Percentiles rank a stretch among this genome's conserved stretches.
phyloP scores from a whole-genome alignment of 2,329 filamentous ascomycete genomes.

The Exophiala sp. region DNA sequence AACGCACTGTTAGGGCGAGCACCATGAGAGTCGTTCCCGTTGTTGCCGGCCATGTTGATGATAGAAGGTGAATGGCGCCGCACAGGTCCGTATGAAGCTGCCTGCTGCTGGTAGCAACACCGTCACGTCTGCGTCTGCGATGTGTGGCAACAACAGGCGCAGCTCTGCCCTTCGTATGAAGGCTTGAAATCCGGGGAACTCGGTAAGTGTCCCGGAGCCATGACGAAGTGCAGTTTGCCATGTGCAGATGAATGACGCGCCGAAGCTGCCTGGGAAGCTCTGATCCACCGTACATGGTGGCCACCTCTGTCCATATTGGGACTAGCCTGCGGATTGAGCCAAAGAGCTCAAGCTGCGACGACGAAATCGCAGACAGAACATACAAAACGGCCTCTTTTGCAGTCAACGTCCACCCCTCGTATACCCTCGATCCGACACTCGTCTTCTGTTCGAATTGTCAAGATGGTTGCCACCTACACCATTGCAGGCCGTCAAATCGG shows the following conservation, averaged over 20 bases:
- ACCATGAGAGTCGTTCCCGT: slow-evolving; percentile 4
- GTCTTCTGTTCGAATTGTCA: slow-evolving; percentile 29
- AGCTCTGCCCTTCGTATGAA: background rate
- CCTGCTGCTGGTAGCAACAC: background rate
- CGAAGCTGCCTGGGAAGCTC: background rate
- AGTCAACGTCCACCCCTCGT: background rate
- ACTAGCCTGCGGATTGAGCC: background rate
- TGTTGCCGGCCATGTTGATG: slow-evolving; percentile 19
- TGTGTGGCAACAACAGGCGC: background rate
- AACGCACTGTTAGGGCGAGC: slow-evolving; percentile 25
- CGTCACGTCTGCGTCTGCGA: slow-evolving; percentile 3
- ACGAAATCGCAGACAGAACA: background rate
- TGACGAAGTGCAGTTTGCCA: background rate
- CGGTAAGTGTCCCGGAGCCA: background rate
- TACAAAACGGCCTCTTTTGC: background rate
- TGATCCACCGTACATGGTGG: background rate
- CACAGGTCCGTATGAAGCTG: slow-evolving; percentile 1
- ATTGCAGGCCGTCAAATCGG: slow-evolving; percentile 49
- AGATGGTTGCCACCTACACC: slow-evolving; percentile 48
- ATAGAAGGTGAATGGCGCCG: background rate
- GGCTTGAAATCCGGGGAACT: background rate
- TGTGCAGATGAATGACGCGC: background rate
- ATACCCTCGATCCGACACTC: background rate
- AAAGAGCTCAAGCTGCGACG: background rate
- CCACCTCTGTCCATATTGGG: background rate